Conservation (phyloP, 495 filamentous ascomycete species). For the Hypoxylon crocopeplum region DNA sequence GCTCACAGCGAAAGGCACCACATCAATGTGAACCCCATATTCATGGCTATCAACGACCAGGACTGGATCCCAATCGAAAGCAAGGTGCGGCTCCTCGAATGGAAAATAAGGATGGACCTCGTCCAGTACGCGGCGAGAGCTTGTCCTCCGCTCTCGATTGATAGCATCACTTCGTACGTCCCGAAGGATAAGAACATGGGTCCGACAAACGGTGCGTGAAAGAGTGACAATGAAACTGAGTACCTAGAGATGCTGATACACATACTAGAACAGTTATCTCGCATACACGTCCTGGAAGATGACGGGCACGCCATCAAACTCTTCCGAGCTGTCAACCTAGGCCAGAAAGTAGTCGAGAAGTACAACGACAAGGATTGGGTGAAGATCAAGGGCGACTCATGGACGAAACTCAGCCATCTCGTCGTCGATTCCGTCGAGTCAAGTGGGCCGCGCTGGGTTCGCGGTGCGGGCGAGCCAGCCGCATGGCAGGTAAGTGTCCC, state of each 20-base stretch:
- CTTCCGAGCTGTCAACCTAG: slow-evolving; percentile 65
- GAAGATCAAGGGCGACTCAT: slow-evolving; percentile 67
- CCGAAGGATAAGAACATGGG: slow-evolving; percentile 38
- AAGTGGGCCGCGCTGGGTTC: slow-evolving; percentile 57
- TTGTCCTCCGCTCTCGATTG: slow-evolving; percentile 58
- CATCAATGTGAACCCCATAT: slow-evolving; percentile 49
- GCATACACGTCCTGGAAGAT: slow-evolving; percentile 63
- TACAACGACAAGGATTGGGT: slow-evolving; percentile 53
- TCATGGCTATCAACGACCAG: slow-evolving; percentile 45
- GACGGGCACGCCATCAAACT: slow-evolving; percentile 84
- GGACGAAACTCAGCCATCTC: slow-evolving; percentile 73
- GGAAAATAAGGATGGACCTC: slow-evolving; percentile 75
- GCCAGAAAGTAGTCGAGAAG: slow-evolving; percentile 36
- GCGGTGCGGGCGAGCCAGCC: slow-evolving; percentile 62
- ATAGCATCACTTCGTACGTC: slow-evolving; percentile 62
- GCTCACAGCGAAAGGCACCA: slow-evolving; percentile 47
- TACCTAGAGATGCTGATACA: neutral
- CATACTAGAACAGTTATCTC: slow-evolving; percentile 56
- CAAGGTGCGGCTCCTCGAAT: slow-evolving; percentile 73
- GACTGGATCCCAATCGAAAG: slow-evolving; percentile 50
- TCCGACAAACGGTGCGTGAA: slow-evolving; percentile 1
- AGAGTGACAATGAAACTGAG: no score
- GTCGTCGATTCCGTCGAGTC: slow-evolving; percentile 63
- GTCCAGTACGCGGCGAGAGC: slow-evolving; percentile 69
- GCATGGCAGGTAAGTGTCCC: slow-evolving; percentile 53